Conservation (phyloP, 2,329 filamentous ascomycete genomes). For the Emmonsiellopsis sp. region DNA sequence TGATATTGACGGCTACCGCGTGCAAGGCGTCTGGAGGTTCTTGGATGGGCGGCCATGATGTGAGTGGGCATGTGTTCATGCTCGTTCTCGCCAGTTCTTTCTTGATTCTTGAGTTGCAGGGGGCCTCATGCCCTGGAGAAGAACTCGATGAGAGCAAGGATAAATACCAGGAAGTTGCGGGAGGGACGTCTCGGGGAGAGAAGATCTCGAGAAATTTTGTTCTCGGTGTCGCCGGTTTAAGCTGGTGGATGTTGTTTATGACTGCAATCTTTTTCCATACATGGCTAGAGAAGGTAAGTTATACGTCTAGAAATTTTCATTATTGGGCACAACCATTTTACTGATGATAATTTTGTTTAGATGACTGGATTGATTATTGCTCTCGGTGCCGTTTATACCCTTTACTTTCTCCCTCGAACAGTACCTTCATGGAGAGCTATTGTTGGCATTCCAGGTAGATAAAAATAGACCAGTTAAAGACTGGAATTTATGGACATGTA, state of each 20-base stretch:
- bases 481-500: not conserved
- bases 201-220: constrained; percentile 35
- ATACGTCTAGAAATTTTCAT: constrained; percentile 15
- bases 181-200: constrained; percentile 45
- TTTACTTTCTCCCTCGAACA: constrained; percentile 44
- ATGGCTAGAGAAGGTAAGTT: constrained; percentile 84
- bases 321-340: not conserved
- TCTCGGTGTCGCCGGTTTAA: constrained; percentile 57
- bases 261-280: constrained; percentile 98
- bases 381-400: constrained; percentile 38
- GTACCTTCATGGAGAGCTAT: constrained; percentile 36
- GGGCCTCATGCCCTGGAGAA: constrained; percentile 59
- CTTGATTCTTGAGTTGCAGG: constrained; percentile 69
- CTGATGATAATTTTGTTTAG: constrained; percentile 21
- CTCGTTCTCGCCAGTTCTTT: constrained; percentile 77
- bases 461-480: constrained; percentile 5
- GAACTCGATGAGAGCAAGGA: constrained; percentile 38
- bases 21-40: constrained; percentile 74
- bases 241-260: constrained; percentile 96
- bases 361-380: constrained; percentile 43
- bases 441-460: constrained; percentile 36
- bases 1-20: constrained; percentile 61
- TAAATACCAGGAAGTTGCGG: constrained; percentile 28
- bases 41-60: constrained; percentile 93
- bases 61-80: constrained; percentile 91